Evolutionary conservation across 1,284 basidiomycete species (phyloP), one percentile per base, ranked within the genome.

Genomic region (Rhodotorula mucilaginosa): DNA sequence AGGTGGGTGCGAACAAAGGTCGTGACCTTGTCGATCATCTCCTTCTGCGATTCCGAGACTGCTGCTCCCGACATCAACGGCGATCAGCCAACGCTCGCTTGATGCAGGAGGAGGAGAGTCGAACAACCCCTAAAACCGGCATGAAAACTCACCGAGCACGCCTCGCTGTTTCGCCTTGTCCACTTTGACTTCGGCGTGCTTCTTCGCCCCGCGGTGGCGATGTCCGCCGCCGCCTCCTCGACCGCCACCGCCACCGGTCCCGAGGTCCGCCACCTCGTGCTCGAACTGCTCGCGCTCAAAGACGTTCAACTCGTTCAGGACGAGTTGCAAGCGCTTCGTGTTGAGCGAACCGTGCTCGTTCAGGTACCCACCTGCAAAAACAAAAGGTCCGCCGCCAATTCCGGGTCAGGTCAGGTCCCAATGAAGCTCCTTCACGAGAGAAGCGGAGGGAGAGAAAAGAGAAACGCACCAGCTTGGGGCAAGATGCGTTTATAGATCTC

Each of bases 401-500:
- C 18, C 26, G 2, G 15, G 34, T 31, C 31, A 23, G 7, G 29
- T 13, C 26, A 2, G 54, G 39, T 44, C 39, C 34, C 34, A 34
- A 34, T 34, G 39, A 44, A 10, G 15, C 29, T 15, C 26, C 23
- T 19, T 34, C 4, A 19, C 18, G 31, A 16, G 29, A 46, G 21
- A 21, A 39, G 47, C 21, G 5, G 8, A 23, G 5, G 39, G 5
- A 64, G 34, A 48, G 18, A n/a, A 59, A 3, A 15, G 44, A 51
- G 7, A 44, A 56, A 49, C 2, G 46, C 73, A 90, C 90, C 90
- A 70, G 94, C 85, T 12, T 84, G 84, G 12, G 94, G 94, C 29
- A 99, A 81, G 26, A 95, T 87, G 80, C 88, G 89, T 85, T 97
- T 97, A 83, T 99, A 99, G 61, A 97, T 92, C 26, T 91, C 90